These are phyloP conservation scores for Remersonia thermophila DNA, from an alignment of 2,329 filamentous ascomycete species.

Conservation along the genomic window DNA sequence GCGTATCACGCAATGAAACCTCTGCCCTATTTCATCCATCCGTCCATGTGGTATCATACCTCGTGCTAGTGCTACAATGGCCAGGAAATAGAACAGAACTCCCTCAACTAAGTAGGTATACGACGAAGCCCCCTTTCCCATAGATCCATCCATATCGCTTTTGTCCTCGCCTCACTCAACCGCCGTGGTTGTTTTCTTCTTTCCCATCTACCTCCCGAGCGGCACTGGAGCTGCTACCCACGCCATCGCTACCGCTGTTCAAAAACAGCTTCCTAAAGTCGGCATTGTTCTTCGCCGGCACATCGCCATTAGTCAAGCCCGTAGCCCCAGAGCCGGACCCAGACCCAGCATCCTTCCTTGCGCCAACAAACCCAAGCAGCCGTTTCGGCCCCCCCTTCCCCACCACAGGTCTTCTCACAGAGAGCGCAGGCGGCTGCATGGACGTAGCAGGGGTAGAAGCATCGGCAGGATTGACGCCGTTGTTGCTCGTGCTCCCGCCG, in stretches of 20 bases:
- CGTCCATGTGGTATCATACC: too few relatives aligned
- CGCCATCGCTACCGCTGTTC: slow-evolving; percentile 2
- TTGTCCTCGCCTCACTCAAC: too few relatives aligned
- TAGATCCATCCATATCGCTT: too few relatives aligned
- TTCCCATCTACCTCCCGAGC: too few relatives aligned
- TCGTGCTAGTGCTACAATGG: background rate
- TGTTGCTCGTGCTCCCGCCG: slow-evolving; percentile 8
- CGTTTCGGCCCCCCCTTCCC: slow-evolving; percentile 31
- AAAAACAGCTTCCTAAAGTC: slow-evolving; percentile 23
- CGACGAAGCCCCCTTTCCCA: too few relatives aligned
- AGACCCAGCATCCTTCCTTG: slow-evolving; percentile 17
- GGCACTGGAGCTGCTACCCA: too few relatives aligned
- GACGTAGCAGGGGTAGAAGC: slow-evolving; percentile 18
- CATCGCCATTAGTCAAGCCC: slow-evolving; percentile 20
- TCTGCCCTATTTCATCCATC: too few relatives aligned
- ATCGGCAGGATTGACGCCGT: slow-evolving; percentile 7
- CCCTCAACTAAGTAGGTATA: too few relatives aligned
- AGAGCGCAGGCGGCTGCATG: slow-evolving; percentile 31
- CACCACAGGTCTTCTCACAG: slow-evolving; percentile 31
- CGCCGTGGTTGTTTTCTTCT: too few relatives aligned
- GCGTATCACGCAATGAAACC: background rate
- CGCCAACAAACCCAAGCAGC: slow-evolving; percentile 30
- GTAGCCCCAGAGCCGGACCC: slow-evolving; percentile 11
- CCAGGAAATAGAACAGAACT: too few relatives aligned
- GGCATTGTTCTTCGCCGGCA: slow-evolving; percentile 20